Base-by-base conservation (phyloP, 23 red algal species). In the Gracilaria caudata region DNA sequence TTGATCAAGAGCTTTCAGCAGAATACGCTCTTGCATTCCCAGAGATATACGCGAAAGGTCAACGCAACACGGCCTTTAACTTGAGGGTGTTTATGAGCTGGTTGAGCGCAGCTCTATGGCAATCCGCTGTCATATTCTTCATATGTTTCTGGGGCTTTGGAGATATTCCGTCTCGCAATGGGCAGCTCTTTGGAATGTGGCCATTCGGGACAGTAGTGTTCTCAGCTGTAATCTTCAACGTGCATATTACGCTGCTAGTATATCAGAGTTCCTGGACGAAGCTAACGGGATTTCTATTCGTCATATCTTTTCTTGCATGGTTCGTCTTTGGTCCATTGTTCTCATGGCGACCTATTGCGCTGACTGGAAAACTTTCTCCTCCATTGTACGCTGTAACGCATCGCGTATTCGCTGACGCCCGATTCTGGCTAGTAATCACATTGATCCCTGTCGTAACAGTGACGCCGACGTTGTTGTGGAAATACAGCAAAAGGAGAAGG, bases 21-120 rank as follows among this genome's bases (percentile, higher is more conserved):
- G 86, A 85, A 32, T 97, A 97, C 55, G 86, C 95, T 19, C 85
- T 97, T 29, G 72, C 92, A 28, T 97, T 93, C 40, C 95, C 95
- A 23, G 95, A 94, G 77, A 90, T 96, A 51, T 96, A 96, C 58
- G 32, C 77, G 12, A 88, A 91, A 51, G 94, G 94, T 49, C 94
- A 96, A 23, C 81, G 84, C 3, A 92, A 90, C 79, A 88, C 84
- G 6, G 84, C 83, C 0, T 91, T 57, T 60, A 82, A 86, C 45
- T 92, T 77, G 32, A 79, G 94, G 17, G 90, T 92, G 36, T 96
- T 96, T 60, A 40, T 92, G 33, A 81, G 82, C 54, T 96, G 94
- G 94, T n/a, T 93, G 20, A 40, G 66, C 39, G 54, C 90, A 28
- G 90, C 77, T 14, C 17, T 96, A 0, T 96, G 90, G 79, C 94